phyloP scores from a whole-genome alignment of 345 rosid genomes.

The Anastatica hierochuntica region DNA sequence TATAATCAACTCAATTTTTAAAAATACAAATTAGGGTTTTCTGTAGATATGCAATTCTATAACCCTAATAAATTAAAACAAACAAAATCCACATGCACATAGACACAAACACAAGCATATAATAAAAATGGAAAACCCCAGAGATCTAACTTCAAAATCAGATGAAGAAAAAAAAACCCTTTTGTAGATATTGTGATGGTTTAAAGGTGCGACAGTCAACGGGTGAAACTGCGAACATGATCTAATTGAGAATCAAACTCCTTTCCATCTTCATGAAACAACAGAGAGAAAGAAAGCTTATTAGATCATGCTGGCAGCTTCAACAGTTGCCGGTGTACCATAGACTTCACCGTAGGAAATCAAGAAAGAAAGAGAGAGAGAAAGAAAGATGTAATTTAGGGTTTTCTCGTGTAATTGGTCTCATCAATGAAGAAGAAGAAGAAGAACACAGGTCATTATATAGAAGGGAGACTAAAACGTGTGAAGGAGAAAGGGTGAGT shows the following conservation, averaged over 20 bases:
- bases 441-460: constrained; percentile 20
- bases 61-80: not conserved
- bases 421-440: constrained; percentile 16
- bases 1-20: not conserved
- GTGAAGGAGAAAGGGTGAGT: not conserved
- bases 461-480: too few relatives aligned
- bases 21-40: not conserved
- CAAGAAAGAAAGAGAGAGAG: not conserved
- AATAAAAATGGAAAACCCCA: not conserved
- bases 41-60: not conserved
- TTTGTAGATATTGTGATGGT: too few relatives aligned
- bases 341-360: not conserved
- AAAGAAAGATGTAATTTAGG: not conserved
- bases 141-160: too few relatives aligned
- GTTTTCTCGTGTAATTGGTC: constrained; percentile 15
- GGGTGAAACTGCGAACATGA: constrained; percentile 89
- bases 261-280: constrained; percentile 9
- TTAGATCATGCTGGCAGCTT: constrained; percentile 99
- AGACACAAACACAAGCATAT: not conserved
- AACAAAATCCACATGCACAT: not conserved
- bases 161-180: not conserved
- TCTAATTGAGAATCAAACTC: constrained; percentile 48
- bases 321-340: constrained; percentile 68
- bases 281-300: constrained; percentile 24
- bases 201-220: constrained; percentile 50